Conservation (phyloP, 441 rosid species). For the Brassica hybrid region DNA sequence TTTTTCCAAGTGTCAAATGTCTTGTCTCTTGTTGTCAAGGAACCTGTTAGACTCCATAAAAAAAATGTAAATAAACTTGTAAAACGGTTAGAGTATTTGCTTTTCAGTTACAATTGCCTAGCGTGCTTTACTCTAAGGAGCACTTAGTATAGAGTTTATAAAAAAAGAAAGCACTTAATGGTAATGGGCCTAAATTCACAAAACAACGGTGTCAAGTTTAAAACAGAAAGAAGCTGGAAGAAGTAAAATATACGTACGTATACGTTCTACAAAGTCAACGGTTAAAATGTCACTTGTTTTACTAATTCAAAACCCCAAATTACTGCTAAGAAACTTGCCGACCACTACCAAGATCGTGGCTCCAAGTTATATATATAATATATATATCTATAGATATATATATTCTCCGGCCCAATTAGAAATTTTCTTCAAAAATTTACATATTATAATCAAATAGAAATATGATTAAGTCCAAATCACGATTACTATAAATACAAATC, state of each 20-base stretch:
- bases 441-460: background rate
- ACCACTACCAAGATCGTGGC: constrained; percentile 40
- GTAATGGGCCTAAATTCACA: constrained; percentile 1
- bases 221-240: constrained; percentile 5
- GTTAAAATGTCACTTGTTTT: background rate
- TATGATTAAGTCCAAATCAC: constrained; percentile 15
- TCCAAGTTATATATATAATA: too few species aligned
- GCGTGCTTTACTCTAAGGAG: too few species aligned
- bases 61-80: background rate
- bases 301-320: constrained; percentile 24
- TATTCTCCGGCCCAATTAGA: constrained; percentile 14
- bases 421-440: background rate
- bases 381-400: too few species aligned
- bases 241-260: constrained; percentile 4
- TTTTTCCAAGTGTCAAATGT: constrained; percentile 10
- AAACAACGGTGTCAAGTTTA: background rate
- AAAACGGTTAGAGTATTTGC: background rate
- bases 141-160: too few species aligned
- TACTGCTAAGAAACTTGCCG: constrained; percentile 26
- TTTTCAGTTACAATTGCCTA: background rate
- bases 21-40: constrained; percentile 18
- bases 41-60: background rate
- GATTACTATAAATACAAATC: constrained; percentile 33
- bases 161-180: background rate
- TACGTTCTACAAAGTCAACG: constrained; percentile 17